Percentiles rank a stretch among this genome's conserved stretches.
These are phyloP conservation scores for Trypanosomatidae sp. DNA, from an alignment of 208 protist genomes.

Conservation along the genomic window DNA sequence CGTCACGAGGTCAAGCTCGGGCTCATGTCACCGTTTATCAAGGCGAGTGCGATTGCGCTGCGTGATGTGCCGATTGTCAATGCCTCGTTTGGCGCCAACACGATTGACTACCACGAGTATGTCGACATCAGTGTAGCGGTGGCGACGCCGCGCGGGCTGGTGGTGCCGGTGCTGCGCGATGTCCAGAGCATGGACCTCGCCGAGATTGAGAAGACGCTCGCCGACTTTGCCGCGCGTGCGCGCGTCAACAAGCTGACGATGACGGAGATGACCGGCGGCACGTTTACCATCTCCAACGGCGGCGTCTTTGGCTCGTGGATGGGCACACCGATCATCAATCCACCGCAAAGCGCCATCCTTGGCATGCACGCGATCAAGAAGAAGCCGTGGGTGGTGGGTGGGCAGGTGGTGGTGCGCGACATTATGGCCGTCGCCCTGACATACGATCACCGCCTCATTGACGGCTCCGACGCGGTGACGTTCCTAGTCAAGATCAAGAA, in stretches of 20 bases:
- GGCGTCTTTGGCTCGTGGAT: conserved; percentile 98
- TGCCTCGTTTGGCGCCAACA: conserved; percentile 90
- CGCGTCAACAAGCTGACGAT: conserved; percentile 90
- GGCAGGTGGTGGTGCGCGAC: conserved; percentile 89
- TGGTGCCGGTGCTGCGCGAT: conserved; percentile 96
- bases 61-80: conserved; percentile 95
- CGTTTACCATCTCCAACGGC: conserved; percentile 99
- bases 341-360: conserved; percentile 97
- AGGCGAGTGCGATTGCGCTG: conserved; percentile 92
- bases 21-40: conserved; percentile 98
- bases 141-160: conserved; percentile 93
- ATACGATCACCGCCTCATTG: conserved; percentile 99
- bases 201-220: conserved; percentile 94
- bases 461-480: conserved; percentile 97
- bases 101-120: conserved; percentile 97
- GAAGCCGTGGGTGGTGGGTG: conserved; percentile 90
- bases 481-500: conserved; percentile 97
- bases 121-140: conserved; percentile 98
- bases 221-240: conserved; percentile 83
- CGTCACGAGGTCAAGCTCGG: conserved; percentile 98
- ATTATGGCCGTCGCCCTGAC: conserved; percentile 99
- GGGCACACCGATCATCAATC: conserved; percentile 99
- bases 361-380: conserved; percentile 98
- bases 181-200: conserved; percentile 92
- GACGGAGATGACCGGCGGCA: conserved; percentile 97